Percentiles rank a stretch among this genome's conserved stretches.
Evolutionary conservation across 371 early-diverging fungal genomes (phyloP).

Genomic region (Dentiscutata heterogama): DNA sequence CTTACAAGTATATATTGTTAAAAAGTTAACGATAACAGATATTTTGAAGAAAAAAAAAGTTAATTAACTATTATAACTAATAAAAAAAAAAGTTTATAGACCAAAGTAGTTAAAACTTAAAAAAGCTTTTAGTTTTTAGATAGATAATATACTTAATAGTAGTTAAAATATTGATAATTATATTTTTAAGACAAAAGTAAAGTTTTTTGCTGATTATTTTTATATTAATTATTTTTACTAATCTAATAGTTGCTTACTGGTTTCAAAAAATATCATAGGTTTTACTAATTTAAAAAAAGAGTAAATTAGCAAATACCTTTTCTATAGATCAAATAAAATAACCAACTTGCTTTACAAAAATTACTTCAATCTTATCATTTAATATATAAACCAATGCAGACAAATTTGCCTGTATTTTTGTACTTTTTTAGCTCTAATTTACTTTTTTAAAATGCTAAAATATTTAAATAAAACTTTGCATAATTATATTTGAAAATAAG

Average conservation of each 20-base stretch:
- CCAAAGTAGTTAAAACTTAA: constrained; percentile 18
- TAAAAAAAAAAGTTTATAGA: not conserved
- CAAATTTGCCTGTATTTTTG: too few relatives aligned
- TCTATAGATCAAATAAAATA: constrained; percentile 4
- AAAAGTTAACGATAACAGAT: not conserved
- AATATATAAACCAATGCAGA: too few relatives aligned
- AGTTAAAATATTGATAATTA: not conserved
- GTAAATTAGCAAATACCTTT: constrained; percentile 2
- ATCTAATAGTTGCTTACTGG: constrained; percentile 12
- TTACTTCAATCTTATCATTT: constrained; percentile 21
- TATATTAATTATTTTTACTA: constrained; percentile 22
- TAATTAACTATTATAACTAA: not conserved
- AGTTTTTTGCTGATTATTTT: not conserved
- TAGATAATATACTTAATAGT: constrained; percentile 29
- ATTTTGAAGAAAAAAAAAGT: constrained; percentile 11
- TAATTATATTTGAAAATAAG: too few relatives aligned
- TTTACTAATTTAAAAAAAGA: constrained; percentile 13
- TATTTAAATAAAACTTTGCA: too few relatives aligned
- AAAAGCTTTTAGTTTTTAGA: constrained; percentile 22
- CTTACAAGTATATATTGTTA: not conserved
- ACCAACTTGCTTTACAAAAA: not conserved
- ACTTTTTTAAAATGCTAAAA: too few relatives aligned
- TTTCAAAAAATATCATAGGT: not conserved
- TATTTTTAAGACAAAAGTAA: constrained; percentile 27
- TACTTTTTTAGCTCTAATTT: too few relatives aligned